Percentiles rank a stretch among this genome's conserved stretches.
Evolutionary conservation across 768 basidiomycete species (phyloP).

Genomic region (Auriscalpium microsporum): DNA sequence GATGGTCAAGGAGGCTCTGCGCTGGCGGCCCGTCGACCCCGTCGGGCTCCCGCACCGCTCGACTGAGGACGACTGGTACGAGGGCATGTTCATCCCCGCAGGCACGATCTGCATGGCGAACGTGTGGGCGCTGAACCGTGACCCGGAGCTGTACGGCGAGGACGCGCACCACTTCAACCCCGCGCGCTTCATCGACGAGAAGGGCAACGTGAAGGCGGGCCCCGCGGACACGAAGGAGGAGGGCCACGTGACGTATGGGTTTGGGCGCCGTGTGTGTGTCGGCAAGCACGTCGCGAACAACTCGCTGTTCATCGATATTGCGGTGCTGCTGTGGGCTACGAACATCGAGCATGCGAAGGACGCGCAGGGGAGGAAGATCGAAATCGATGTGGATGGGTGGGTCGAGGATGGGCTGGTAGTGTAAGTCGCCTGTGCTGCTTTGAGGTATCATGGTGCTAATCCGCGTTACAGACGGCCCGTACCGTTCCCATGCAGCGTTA

Average conservation of each 20-base stretch:
- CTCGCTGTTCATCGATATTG: slow-evolving; percentile 9
- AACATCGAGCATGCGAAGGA: slow-evolving; percentile 1
- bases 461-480: background rate
- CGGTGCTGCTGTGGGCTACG: slow-evolving; percentile 2
- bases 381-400: slow-evolving; percentile 6
- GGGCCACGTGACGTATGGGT: slow-evolving; percentile 7
- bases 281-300: slow-evolving; percentile 9
- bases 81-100: slow-evolving; percentile 10
- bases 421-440: background rate
- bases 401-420: slow-evolving; percentile 8
- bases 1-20: slow-evolving; percentile 11
- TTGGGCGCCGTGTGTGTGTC: slow-evolving; percentile 6
- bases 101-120: slow-evolving; percentile 1
- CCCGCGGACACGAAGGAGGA: slow-evolving; percentile 7
- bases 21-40: slow-evolving; percentile 8
- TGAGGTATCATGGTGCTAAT: background rate
- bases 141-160: slow-evolving; percentile 3
- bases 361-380: background rate
- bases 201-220: background rate
- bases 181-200: background rate
- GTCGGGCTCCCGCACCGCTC: slow-evolving; percentile 8
- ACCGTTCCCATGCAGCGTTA: background rate
- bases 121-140: slow-evolving; percentile 7
- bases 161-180: slow-evolving; percentile 6
- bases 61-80: slow-evolving; percentile 8